A percentile compares a stretch with the other conserved stretches of the same genome.
Evolutionary conservation across 2,329 filamentous ascomycete species (phyloP).

Genomic region (Aspergillus fumigatiaffinis): DNA sequence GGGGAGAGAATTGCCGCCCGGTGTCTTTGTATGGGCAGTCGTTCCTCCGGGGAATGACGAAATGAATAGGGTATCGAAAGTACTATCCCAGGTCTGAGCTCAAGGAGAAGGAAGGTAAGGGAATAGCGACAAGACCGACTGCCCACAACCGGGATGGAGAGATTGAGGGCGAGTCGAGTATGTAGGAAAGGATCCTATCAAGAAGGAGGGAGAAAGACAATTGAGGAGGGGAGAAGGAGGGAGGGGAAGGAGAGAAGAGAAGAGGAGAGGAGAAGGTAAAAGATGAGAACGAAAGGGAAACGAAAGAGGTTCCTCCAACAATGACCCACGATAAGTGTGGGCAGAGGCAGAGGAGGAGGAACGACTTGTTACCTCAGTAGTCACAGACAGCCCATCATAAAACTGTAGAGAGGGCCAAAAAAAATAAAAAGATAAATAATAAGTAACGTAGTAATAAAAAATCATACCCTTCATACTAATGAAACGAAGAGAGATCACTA

Average conservation of each 20-base stretch:
- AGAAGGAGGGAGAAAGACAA: conserved; percentile 11
- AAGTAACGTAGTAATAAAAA: not conserved
- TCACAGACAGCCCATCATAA: not conserved
- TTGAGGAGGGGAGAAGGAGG: conserved; percentile 11
- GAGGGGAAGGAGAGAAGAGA: conserved; percentile 10
- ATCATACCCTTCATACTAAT: not conserved
- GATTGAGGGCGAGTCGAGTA: conserved; percentile 11
- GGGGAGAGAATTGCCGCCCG: conserved; percentile 17
- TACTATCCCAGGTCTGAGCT: not conserved
- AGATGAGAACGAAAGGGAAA: conserved; percentile 11
- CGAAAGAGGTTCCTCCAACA: conserved; percentile 2
- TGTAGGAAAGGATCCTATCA: conserved; percentile 9
- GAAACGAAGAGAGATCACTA: conserved; percentile 8
- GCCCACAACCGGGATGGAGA: conserved; percentile 13
- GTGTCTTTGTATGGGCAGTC: conserved; percentile 27
- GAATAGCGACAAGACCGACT: conserved; percentile 21
- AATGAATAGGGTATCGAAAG: conserved; percentile 8
- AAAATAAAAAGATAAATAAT: not conserved
- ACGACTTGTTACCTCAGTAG: not conserved
- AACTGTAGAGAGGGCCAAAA: not conserved
- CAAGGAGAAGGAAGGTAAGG: conserved; percentile 7
- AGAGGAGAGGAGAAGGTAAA: conserved; percentile 9
- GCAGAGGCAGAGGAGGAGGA: not conserved
- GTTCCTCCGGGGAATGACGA: conserved; percentile 41
- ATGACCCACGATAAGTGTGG: not conserved